Base-by-base conservation (phyloP, 805 yeast genomes). In the Blastobotrys peoriensis region DNA sequence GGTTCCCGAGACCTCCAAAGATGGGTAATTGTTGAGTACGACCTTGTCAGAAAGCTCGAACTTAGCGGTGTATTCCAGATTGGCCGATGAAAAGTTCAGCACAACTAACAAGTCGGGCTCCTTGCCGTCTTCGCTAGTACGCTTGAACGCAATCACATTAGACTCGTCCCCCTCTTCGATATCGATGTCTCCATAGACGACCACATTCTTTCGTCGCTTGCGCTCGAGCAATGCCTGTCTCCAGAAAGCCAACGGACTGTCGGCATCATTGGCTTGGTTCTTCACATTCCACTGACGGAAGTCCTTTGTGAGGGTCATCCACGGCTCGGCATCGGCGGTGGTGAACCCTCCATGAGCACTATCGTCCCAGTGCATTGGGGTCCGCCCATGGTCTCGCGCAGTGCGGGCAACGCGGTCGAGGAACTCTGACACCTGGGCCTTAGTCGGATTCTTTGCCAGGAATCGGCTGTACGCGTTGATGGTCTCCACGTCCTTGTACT, bases 291-390 rank as follows among this genome's bases (percentile, higher is more conserved):
- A 66, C 41, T 69, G 69, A 47, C 59, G 60, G 61, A 70, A 76
- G 54, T 70, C 69, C 48, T 73, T 78, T 55, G 74, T 73, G 51
- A 70, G 70, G 47, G 64, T 61, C 62, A 71, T 75, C 82, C 83
- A 77, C 15, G 81, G 81, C 36, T 69, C 61, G 5, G 61, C 59
- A 9, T 30, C 33, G 17, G 79, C 41, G 23, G 43, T 39, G 33
- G 74, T 54, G 60, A 76, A 76, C 0, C 81, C 81, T 33, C 66
- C 78, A 48, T 71, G 48, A 13, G 54, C 62, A 1, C 67, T 51
- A 43, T 56, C 58, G 48, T 67, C 68, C 81, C 81, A 76, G 51
- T 75, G 81, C 49, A 76, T 72, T 16, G 81, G 81, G 17, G 78
- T 67, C 59, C 81, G 69, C 6, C 76, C 71, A 53, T 76, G 67